Evolutionary conservation across 2,329 filamentous ascomycete genomes (phyloP), one percentile per base, ranked within the genome.

Genomic region (Stromatinia cepivora): DNA sequence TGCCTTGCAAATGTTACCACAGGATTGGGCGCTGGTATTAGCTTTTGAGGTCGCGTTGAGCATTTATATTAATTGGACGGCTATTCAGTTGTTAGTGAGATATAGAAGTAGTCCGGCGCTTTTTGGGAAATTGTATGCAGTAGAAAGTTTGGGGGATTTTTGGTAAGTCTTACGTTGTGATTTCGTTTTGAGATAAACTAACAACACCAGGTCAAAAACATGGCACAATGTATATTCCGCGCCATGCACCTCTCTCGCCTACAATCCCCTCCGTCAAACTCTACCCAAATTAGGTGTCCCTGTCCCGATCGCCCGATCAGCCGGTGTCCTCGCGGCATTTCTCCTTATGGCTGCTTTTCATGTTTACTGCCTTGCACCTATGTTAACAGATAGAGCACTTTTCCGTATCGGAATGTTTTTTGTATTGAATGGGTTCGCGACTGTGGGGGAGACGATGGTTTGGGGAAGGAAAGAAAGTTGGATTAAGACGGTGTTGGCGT

Each of bases 161-260:
- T 82, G 81, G 81, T 79, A 76, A 67, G 64, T 66, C 20, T n/a
- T 20, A 13, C 36, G 22, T 20, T 64, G 2, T 39, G 48, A 39
- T 45, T 0, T n/a, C 22, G 28, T 22, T 52, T 39, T 7, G 46
- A 42, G 25, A 28, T 20, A 52, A 63, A 17, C 15, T 70, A 15
- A 36, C 28, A 45, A 13, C 45, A 7, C 22, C 66, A 78, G 76
- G 76, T 78, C 77, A 20, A 79, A 81, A 71, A 81, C 79, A 25
- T 82, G 81, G 81, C 81, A 82, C 64, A 81, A 81, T 65, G 79
- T 77, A 0, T 82, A 81, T 70, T 77, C 80, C 10, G 77, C 79
- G 42, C 80, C 81, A 0, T 81, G 80, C 57, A 77, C 76, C 8
- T 79, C 76, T 9, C 75, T 82, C n/a, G 79, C 78, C 10, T 81